A percentile compares a stretch with the other conserved stretches of the same genome.
Evolutionary conservation across 73 alveolate species (phyloP).

Genomic region (Paramecium octaurelia): DNA sequence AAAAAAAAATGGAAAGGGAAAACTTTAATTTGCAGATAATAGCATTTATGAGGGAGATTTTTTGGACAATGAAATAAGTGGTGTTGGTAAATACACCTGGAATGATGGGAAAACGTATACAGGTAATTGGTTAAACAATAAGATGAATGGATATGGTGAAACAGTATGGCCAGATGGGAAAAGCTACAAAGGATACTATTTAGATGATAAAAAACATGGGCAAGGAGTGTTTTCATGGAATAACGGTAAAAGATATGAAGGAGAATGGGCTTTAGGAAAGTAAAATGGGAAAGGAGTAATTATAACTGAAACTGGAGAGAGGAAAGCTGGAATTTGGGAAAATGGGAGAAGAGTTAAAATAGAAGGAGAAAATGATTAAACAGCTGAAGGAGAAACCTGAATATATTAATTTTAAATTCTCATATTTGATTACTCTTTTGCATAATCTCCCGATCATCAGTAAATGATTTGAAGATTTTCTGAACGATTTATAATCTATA

Average conservation of each 20-base stretch:
- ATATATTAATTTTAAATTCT: background rate
- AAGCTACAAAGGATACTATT: conserved; percentile 71
- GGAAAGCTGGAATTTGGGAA: conserved; percentile 17
- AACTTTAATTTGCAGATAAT: conserved; percentile 71
- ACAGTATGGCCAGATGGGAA: conserved; percentile 78
- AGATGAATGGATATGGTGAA: conserved; percentile 78
- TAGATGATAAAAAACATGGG: conserved; percentile 74
- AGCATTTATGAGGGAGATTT: conserved; percentile 73
- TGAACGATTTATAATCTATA: no score
- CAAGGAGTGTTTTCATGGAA: conserved; percentile 72
- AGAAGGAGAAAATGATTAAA: conserved; percentile 42
- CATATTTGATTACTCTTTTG: background rate
- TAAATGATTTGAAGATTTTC: no score
- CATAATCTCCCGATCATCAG: no score
- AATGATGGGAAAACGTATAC: conserved; percentile 68
- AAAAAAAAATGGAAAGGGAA: conserved; percentile 76
- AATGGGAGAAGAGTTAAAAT: conserved; percentile 6
- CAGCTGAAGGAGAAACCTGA: conserved; percentile 37
- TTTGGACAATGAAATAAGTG: conserved; percentile 69
- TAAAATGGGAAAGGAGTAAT: conserved; percentile 76
- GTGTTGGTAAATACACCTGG: conserved; percentile 74
- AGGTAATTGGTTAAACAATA: conserved; percentile 73
- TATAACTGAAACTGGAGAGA: background rate
- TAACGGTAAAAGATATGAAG: conserved; percentile 78
- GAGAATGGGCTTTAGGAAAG: conserved; percentile 76